Base-by-base conservation (phyloP, 2,329 filamentous ascomycete species). In the Fusarium xylarioides region DNA sequence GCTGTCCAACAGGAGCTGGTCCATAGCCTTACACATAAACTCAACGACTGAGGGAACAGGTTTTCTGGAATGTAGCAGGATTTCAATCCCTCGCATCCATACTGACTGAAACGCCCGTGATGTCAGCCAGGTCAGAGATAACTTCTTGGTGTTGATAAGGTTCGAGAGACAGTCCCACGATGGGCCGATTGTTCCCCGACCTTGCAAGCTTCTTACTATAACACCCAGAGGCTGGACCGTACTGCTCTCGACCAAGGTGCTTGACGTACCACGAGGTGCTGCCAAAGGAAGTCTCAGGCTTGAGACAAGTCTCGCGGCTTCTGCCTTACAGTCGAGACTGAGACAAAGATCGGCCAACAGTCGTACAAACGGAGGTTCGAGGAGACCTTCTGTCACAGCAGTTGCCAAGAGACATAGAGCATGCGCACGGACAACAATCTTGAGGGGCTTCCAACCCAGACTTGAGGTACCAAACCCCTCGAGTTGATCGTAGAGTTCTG, bases 401-500 rank as follows among this genome's bases (percentile, higher is more conserved):
- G 76, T 68, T 10, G 75, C 70, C 28, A 83, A 49, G 9, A 81
- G 59, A 12, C 67, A 71, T 15, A 81, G 71, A 14, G 76, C 76
- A 54, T 83, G 82, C 23, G 78, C 77, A 34, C 80, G 79, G 32
- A 82, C 71, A 21, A 82, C 77, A 35, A 80, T 66, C 53, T 77
- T 79, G 37, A 83, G 61, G 10, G 82, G 79, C 26, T 75, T 74
- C 81, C 81, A 83, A n/a, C 81, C 82, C 18, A 61, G 53, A 16
- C 56, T 71, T 15, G 50, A 42, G 11, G 71, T 64, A 23, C 81
- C 81, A 40, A 82, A 78, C 8, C 67, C 70, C 46, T 83, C 81
- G 7, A 83, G 76, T 52, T 83, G 80, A 11, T 74, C 75, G 46
- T 83, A 83, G 28, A 83, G 71, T 32, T 81, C 79, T 18, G 73